Base-by-base conservation (phyloP, 2,329 filamentous ascomycete genomes). In the Capronia americana region DNA sequence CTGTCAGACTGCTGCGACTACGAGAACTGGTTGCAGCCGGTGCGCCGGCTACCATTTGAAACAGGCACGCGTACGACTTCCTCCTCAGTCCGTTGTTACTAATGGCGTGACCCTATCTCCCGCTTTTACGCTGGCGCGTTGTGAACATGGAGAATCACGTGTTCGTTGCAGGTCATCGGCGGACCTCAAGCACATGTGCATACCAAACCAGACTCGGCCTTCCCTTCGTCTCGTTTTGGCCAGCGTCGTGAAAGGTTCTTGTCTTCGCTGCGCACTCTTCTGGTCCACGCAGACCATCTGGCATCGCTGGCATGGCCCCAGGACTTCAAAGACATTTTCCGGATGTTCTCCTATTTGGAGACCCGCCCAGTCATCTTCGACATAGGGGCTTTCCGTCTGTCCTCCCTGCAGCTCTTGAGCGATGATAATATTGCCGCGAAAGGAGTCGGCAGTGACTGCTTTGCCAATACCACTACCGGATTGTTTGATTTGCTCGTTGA, bases 221-320 rank as follows among this genome's bases (percentile, higher is more conserved):
- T 91, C 88, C 69, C 92, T 88, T 64, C 92, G 87, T 71, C 95
- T 86, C 11, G 92, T 96, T 81, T 96, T 97, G 1, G 91, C 90
- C 65, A 99, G 80, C 0, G 93, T 97, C 3, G 91, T 86, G 75
- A 95, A 96, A 0, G 95, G 95, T 77, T 98, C 95, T 69, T 92
- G 88, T 69, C 88, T 87, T 76, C 88, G 91, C 69, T 88, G 84
- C 0, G 88, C 93, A 12, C 90, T 97, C 55, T 88, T 82, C 77
- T 97, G 95, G 74, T 99, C 89, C 54, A 98, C 87, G 75, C 94
- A 97, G 10, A 99, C 90, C 93, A 99, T 98, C 77, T 97, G 93
- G 73, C 95, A 99, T 66, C 95, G 84, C 67, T 92, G 87, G 74
- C 95, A 99, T 2, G 91, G 87, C 0, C 93, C 94, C 4, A 98